Evolutionary conservation across 768 basidiomycete species (phyloP).

Genomic region (Dacryopinax spathularia): DNA sequence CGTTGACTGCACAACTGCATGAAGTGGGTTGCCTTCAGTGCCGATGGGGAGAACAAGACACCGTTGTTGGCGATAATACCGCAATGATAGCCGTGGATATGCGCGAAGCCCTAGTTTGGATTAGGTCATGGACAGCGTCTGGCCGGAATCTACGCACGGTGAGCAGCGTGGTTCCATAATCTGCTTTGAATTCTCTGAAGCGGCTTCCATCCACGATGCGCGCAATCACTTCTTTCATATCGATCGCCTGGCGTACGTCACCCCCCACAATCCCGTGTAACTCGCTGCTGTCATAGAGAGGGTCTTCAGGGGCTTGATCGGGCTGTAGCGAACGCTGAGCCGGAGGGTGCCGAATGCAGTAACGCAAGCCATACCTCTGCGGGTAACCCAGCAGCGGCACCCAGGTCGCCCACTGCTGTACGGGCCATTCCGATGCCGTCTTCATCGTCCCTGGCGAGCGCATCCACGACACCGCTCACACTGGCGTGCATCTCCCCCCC

Average conservation of each 20-base stretch:
- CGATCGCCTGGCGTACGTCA: slow-evolving; percentile 75
- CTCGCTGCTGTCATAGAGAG: slow-evolving; percentile 65
- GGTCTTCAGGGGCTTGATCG: slow-evolving; percentile 45
- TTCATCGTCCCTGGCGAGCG: slow-evolving; percentile 70
- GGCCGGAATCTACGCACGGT: slow-evolving; percentile 64
- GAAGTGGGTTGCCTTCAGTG: slow-evolving; percentile 88
- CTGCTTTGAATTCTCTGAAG: slow-evolving; percentile 92
- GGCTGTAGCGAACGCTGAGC: slow-evolving; percentile 32
- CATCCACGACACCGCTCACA: slow-evolving; percentile 83
- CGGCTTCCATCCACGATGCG: slow-evolving; percentile 81
- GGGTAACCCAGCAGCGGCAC: slow-evolving; percentile 37
- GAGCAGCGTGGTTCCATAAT: slow-evolving; percentile 80
- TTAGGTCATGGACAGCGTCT: too few species aligned
- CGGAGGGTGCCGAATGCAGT: background rate
- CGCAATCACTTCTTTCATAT: slow-evolving; percentile 88
- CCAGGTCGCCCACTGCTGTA: slow-evolving; percentile 62
- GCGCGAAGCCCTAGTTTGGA: slow-evolving; percentile 62
- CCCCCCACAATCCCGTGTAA: slow-evolving; percentile 86
- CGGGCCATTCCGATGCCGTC: slow-evolving; percentile 72
- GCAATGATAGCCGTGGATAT: slow-evolving; percentile 76
- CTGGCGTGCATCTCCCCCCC: slow-evolving; percentile 84
- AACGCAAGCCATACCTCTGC: background rate
- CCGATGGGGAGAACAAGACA: slow-evolving; percentile 85
- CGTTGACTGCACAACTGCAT: slow-evolving; percentile 89
- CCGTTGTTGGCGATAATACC: slow-evolving; percentile 92